Evolutionary conservation across 208 protist genomes (phyloP).

Genomic region (Acanthamoeba culbertsoni): DNA sequence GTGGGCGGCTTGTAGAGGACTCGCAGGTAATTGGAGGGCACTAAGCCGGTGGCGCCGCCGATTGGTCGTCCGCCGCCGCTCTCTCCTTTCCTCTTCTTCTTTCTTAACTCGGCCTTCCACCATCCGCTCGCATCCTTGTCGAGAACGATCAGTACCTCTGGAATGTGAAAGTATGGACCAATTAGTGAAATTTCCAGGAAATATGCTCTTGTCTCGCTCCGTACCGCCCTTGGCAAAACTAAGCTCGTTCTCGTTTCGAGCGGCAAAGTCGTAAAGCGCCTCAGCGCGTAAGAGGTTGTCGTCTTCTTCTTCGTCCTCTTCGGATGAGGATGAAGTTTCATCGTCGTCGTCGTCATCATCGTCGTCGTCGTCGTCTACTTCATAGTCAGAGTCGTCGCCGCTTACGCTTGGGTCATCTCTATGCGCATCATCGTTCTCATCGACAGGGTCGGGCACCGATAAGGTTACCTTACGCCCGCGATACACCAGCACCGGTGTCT

Average conservation of each 20-base stretch:
- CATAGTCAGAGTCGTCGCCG: not conserved
- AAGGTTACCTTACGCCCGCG: not conserved
- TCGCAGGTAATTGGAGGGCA: not conserved
- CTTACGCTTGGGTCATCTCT: not conserved
- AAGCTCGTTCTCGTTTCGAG: not conserved
- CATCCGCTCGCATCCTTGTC: constrained; percentile 7
- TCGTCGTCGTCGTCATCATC: not conserved
- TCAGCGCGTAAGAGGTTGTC: not conserved
- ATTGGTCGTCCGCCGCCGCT: no score
- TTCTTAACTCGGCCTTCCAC: not conserved
- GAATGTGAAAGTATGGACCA: no score
- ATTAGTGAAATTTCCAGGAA: no score
- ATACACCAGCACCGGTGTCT: not conserved
- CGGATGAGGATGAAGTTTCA: no score
- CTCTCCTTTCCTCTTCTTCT: not conserved
- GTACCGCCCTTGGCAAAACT: not conserved
- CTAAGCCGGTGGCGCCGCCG: not conserved
- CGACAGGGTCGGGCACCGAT: not conserved
- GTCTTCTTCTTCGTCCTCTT: not conserved
- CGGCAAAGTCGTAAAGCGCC: not conserved
- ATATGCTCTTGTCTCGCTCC: no score
- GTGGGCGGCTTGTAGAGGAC: not conserved
- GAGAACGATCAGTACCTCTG: not conserved
- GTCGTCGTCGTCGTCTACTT: not conserved
- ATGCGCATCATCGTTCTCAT: not conserved